Evolutionary conservation across 306 rosid genomes (phyloP), one percentile per base, ranked within the genome.

Genomic region (Lithocarpus polystachyus): DNA sequence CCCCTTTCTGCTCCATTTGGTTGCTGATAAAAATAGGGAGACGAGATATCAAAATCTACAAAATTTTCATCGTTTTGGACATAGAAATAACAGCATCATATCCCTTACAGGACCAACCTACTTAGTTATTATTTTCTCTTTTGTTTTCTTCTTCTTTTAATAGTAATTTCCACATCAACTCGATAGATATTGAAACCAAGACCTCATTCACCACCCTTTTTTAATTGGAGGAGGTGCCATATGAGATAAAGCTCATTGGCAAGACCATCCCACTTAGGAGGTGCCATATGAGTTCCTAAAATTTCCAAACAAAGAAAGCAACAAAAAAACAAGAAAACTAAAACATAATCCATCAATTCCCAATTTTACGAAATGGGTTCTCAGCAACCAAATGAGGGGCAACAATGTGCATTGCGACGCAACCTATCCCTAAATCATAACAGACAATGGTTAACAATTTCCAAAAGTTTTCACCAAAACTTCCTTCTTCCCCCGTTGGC

Each of bases 1-100:
- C 75, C 83, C 69, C 86, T 81, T 81, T 89, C 85, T 73, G 81
- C 87, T 86, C 75, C 87, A 78, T 72, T 83, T 82, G 78, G 61
- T 74, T 71, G 88, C 92, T 85, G 89, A 76, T 73, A 86, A 35
- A 70, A 87, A 83, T 80, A 84, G 79, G 88, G 82, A 80, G 83
- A 86, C 56, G 79, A 81, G 68, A 74, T 69, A 84, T 89, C 84
- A 92, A 84, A 82, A 75, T 26, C 51, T 59, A 68, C 31, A 82
- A 28, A 33, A 17, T 20, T 75, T 24, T 40, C 74, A 75, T 53
- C 48, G 45, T 48, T 68, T 61, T 31, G n/a, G 75, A 79, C 51
- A 56, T 52, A 51, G 20, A 78, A 72, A 57, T 75, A 61, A 71
- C 62, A 67, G 37, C 69, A 82, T 67, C 28, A 78, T 20, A 70